A percentile compares a stretch with the other conserved stretches of the same genome.
Conservation (phyloP, 768 basidiomycete genomes). For the Tulasnella sp. region DNA sequence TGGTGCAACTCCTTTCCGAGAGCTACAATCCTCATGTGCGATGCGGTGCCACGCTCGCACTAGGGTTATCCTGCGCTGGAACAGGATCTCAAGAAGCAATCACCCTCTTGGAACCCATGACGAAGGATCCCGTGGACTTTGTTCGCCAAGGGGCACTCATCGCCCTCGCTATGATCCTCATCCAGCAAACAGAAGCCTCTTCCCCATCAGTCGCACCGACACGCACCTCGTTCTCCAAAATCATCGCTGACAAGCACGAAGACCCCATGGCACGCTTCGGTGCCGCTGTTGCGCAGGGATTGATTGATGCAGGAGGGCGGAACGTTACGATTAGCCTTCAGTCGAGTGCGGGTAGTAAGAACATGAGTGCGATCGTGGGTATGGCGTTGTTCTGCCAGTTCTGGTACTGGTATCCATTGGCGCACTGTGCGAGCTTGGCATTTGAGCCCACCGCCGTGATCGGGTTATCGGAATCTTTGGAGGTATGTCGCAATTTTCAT, state of each 20-base stretch:
- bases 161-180: constrained; percentile 90
- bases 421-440: constrained; percentile 81
- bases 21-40: constrained; percentile 98
- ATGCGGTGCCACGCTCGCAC: constrained; percentile 89
- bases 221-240: constrained; percentile 77
- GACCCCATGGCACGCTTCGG: constrained; percentile 98
- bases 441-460: constrained; percentile 95
- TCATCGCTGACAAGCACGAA: constrained; percentile 92
- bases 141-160: constrained; percentile 96
- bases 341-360: constrained; percentile 83
- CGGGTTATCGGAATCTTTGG: constrained; percentile 73
- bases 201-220: constrained; percentile 69
- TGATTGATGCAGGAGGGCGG: constrained; percentile 94
- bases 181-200: constrained; percentile 88
- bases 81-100: constrained; percentile 96
- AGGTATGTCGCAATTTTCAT: constrained; percentile 36
- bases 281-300: constrained; percentile 87
- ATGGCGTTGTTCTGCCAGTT: constrained; percentile 98
- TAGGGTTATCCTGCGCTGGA: constrained; percentile 95
- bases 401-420: constrained; percentile 99
- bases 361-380: constrained; percentile 93
- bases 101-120: constrained; percentile 95
- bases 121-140: constrained; percentile 95
- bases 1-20: constrained; percentile 93
- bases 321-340: constrained; percentile 92